Percentiles rank a stretch among this genome's conserved stretches.
phyloP scores from a whole-genome alignment of 2,329 filamentous ascomycete species.

The Pseudogymnoascus sp. region DNA sequence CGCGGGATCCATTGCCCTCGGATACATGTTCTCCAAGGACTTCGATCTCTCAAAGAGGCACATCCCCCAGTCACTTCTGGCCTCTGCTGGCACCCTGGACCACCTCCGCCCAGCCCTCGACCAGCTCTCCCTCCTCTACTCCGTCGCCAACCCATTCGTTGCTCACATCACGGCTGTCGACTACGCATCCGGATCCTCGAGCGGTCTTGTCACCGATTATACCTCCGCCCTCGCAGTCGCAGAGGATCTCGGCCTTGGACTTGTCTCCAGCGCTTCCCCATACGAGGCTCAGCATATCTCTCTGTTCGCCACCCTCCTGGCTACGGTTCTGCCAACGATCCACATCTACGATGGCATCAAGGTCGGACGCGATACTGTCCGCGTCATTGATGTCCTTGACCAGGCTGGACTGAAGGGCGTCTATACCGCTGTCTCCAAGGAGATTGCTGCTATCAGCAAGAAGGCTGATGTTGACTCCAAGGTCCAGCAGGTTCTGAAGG shows the following conservation, averaged over 20 bases:
- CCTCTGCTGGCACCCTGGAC: constrained; percentile 72
- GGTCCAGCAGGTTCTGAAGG: constrained; percentile 58
- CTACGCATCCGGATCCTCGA: constrained; percentile 55
- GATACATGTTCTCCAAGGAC: constrained; percentile 96
- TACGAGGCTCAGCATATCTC: constrained; percentile 96
- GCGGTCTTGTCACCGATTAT: constrained; percentile 81
- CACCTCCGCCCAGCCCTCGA: constrained; percentile 78
- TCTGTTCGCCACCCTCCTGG: constrained; percentile 74
- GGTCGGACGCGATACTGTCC: constrained; percentile 71
- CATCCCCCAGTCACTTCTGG: constrained; percentile 84
- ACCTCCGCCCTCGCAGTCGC: constrained; percentile 68
- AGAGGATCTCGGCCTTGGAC: constrained; percentile 81
- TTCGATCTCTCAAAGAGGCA: constrained; percentile 87
- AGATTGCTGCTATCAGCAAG: constrained; percentile 54
- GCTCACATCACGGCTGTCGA: constrained; percentile 88
- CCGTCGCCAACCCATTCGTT: constrained; percentile 85
- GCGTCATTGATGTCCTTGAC: constrained; percentile 74
- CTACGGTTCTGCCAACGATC: constrained; percentile 69
- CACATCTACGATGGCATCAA: constrained; percentile 85
- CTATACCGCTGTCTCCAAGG: constrained; percentile 58
- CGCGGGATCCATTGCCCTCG: constrained; percentile 82
- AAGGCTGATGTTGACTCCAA: constrained; percentile 67
- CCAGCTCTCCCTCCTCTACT: constrained; percentile 84
- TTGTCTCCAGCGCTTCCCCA: constrained; percentile 76
- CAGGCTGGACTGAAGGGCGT: constrained; percentile 59